A percentile compares a stretch with the other conserved stretches of the same genome.
These are phyloP conservation scores for Albugo laibachii DNA, from an alignment of 352 stramenopile genomes.

Conservation along the genomic window DNA sequence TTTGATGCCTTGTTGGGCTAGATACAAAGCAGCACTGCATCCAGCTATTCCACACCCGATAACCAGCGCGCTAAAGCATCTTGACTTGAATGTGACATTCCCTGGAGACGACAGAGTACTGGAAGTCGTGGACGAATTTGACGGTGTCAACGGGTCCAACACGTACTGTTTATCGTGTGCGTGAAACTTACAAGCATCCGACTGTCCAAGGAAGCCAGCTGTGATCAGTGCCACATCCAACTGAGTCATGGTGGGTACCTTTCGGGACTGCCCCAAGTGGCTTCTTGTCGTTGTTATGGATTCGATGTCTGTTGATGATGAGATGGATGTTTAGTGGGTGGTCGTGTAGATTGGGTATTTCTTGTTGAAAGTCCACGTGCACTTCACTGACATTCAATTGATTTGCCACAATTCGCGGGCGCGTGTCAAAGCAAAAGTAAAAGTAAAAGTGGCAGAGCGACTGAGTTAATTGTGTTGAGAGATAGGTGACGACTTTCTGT, in stretches of 20 bases:
- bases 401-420: too few species aligned
- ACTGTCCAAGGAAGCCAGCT: too few species aligned
- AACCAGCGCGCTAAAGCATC: conserved; percentile 38
- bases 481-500: neutral
- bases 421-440: too few species aligned
- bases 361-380: conserved; percentile 69
- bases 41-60: conserved; percentile 64
- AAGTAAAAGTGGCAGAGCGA: neutral
- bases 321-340: conserved; percentile 20
- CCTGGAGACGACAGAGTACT: conserved; percentile 1
- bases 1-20: conserved; percentile 44
- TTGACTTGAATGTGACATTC: conserved; percentile 21
- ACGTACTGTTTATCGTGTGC: too few species aligned
- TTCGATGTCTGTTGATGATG: neutral
- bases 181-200: too few species aligned
- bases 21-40: conserved; percentile 48
- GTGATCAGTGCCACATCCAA: conserved; percentile 20
- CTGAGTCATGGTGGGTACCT: conserved; percentile 19
- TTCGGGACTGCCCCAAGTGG: neutral
- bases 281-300: neutral
- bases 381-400: conserved; percentile 62
- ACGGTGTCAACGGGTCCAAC: too few species aligned
- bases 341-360: conserved; percentile 60
- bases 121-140: neutral
- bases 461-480: neutral